Evolutionary conservation across 345 rosid species (phyloP).

Genomic region (Schrenkiella parvula): DNA sequence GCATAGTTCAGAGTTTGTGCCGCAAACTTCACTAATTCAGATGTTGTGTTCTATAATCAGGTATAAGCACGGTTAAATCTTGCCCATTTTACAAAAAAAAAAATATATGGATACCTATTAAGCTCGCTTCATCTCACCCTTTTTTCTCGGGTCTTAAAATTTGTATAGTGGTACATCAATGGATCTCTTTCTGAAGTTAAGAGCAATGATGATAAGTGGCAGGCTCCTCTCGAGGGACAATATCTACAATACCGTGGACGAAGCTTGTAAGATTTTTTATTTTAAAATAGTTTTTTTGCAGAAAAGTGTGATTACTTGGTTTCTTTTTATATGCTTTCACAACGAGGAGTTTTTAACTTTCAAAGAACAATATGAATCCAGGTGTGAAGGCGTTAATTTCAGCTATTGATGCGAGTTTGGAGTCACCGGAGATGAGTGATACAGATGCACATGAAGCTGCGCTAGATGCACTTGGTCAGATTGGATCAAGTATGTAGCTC

Average conservation of each 20-base stretch:
- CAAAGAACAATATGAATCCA: conserved; percentile 29
- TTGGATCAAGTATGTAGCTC: conserved; percentile 70
- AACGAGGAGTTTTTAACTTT: background rate
- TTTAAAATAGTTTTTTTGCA: background rate
- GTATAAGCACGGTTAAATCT: conserved; percentile 34
- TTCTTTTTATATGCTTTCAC: background rate
- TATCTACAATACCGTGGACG: conserved; percentile 44
- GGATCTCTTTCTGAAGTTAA: conserved; percentile 58
- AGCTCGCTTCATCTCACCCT: conserved; percentile 10
- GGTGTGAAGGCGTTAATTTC: conserved; percentile 61
- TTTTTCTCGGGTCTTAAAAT: background rate
- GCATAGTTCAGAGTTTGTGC: conserved; percentile 73
- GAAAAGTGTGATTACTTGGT: background rate
- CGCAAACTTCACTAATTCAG: conserved; percentile 61
- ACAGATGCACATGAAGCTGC: conserved; percentile 68
- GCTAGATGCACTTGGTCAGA: conserved; percentile 83
- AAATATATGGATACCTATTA: background rate
- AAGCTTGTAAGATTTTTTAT: conserved; percentile 49
- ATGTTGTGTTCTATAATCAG: conserved; percentile 65
- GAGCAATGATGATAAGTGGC: conserved; percentile 83
- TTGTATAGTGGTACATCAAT: conserved; percentile 45
- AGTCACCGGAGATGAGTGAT: conserved; percentile 42
- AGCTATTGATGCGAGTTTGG: conserved; percentile 62
- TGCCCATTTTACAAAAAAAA: background rate
- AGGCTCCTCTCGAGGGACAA: conserved; percentile 70